These are phyloP conservation scores for Nicotiana paniculata DNA, from an alignment of 257 asterid genomes.

Conservation along the genomic window DNA sequence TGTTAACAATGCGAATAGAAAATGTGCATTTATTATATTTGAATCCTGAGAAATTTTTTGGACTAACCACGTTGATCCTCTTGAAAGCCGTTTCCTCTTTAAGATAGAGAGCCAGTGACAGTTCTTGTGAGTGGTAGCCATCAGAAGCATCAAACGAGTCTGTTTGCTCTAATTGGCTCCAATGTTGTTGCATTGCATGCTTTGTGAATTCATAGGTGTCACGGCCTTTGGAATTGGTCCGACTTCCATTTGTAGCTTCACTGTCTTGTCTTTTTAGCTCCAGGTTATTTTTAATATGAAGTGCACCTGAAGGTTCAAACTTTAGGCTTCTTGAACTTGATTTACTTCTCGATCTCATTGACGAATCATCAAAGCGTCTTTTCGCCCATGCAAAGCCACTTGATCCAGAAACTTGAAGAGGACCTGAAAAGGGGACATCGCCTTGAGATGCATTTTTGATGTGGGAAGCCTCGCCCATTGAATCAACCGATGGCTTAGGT, in stretches of 20 bases:
- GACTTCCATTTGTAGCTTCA: constrained; percentile 33
- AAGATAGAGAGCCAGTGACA: constrained; percentile 56
- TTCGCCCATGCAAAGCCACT: constrained; percentile 98
- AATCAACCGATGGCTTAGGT: constrained; percentile 34
- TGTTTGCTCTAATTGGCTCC: constrained; percentile 76
- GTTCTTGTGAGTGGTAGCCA: constrained; percentile 80
- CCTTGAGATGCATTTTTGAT: constrained; percentile 82
- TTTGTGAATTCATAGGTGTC: constrained; percentile 44
- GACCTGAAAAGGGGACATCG: constrained; percentile 67
- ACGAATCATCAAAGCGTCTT: constrained; percentile 52
- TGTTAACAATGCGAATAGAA: background rate
- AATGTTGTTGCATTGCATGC: constrained; percentile 44
- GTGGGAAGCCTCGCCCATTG: constrained; percentile 53
- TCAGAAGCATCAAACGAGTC: constrained; percentile 75
- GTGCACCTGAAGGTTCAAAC: constrained; percentile 53
- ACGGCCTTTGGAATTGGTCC: constrained; percentile 27
- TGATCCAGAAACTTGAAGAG: constrained; percentile 81
- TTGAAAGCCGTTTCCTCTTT: constrained; percentile 61
- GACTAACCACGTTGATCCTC: constrained; percentile 58
- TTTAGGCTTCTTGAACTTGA: constrained; percentile 87
- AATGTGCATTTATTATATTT: background rate
- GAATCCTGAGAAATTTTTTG: background rate
- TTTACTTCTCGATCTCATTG: constrained; percentile 67
- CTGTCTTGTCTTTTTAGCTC: constrained; percentile 46
- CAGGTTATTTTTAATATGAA: constrained; percentile 47